These are phyloP conservation scores for Penicillium nordicum DNA, from an alignment of 2,329 filamentous ascomycete species.

Conservation along the genomic window DNA sequence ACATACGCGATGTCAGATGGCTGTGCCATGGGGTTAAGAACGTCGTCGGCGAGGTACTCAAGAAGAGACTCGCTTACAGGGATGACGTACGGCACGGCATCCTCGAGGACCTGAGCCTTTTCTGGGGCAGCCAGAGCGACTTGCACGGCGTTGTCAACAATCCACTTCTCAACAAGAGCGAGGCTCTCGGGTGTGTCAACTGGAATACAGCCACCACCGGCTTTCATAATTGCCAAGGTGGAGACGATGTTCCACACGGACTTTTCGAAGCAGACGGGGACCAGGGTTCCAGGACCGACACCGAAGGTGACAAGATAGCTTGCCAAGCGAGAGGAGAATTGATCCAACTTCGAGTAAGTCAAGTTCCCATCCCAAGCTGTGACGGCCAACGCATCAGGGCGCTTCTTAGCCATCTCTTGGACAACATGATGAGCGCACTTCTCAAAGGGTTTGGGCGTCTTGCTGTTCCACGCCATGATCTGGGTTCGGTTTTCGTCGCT, in stretches of 20 bases:
- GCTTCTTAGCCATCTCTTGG: constrained; percentile 21
- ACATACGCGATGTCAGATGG: constrained; percentile 31
- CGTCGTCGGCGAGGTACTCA: constrained; percentile 29
- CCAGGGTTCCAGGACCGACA: constrained; percentile 25
- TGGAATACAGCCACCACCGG: constrained; percentile 33
- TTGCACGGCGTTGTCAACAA: constrained; percentile 39
- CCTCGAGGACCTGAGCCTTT: constrained; percentile 40
- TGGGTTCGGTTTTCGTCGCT: constrained; percentile 35
- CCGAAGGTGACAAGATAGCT: constrained; percentile 29
- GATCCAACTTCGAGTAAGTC: constrained; percentile 34
- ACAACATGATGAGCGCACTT: constrained; percentile 31
- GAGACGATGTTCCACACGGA: constrained; percentile 31
- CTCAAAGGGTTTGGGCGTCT: constrained; percentile 21
- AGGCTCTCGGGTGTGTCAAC: constrained; percentile 35
- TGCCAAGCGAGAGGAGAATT: constrained; percentile 33
- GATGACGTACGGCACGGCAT: constrained; percentile 41
- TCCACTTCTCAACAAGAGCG: constrained; percentile 36
- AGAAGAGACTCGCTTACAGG: constrained; percentile 34
- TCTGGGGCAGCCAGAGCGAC: constrained; percentile 40
- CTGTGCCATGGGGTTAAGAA: neutral
- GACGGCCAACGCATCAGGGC: constrained; percentile 29
- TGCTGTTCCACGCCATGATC: constrained; percentile 32
- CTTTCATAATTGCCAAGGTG: constrained; percentile 30
- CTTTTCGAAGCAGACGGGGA: constrained; percentile 29
- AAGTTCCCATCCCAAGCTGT: constrained; percentile 33